Evolutionary conservation across 1,284 basidiomycete genomes (phyloP), one percentile per base, ranked within the genome.

Genomic region (Irpex sp.): DNA sequence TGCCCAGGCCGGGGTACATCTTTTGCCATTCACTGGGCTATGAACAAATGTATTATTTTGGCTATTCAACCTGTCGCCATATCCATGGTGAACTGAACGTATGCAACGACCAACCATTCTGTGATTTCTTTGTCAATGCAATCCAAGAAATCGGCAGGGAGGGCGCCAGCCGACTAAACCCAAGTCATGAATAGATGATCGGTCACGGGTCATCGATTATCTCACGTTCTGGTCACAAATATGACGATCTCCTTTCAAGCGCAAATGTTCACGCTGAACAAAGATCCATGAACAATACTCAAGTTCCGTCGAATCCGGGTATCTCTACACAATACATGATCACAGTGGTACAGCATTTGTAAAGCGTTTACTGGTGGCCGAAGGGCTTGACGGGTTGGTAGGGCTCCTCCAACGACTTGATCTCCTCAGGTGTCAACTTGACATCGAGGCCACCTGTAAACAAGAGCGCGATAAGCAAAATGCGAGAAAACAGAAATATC

Each of bases 351-450:
- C 21, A 52, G 17, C 49, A 17, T 15, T 52, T 19, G 49, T 26
- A 17, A 9, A 52, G 17, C 21, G 13, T 52, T 19, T 26, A 52
- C n/a, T 26, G n/a, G 59, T 69, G 68, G 2, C 68, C 68, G 19
- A 68, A 49, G 36, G 68, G 48, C 11, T 26, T 31, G 31, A 19
- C 57, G 15, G 69, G 64, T 59, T 64, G 59, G 60, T 70, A 70
- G 9, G 67, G 65, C 59, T 66, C 67, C 52, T 69, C 67, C 17
- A 82, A 77, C 31, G 70, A 70, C 65, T 76, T 72, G 64, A 78
- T 72, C 70, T 83, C 81, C 48, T 81, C 80, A 5, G 74, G 68
- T 1, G 76, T 76, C 59, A 82, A 70, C 63, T 76, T 72, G 57
- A 81, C 62, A 17, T 76, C 51, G 3, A 76, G 58, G 2, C 69